Conservation (phyloP, 768 basidiomycete genomes). For the Russula vinacea region DNA sequence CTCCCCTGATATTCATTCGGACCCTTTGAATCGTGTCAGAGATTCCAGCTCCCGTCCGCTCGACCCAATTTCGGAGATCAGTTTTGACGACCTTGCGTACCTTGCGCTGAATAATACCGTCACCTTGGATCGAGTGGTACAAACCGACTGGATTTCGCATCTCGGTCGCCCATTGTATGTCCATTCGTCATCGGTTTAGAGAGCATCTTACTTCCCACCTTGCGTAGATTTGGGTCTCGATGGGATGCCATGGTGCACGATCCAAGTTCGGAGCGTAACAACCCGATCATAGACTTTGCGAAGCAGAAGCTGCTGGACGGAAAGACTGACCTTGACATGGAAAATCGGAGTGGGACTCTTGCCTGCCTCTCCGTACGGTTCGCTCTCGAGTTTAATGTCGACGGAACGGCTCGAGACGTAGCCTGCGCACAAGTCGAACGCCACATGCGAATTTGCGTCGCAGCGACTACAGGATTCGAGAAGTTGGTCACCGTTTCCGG, state of each 20-base stretch:
- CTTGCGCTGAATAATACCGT: background rate
- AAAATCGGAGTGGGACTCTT: too few species aligned
- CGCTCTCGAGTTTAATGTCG: too few species aligned
- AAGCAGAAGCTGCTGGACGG: background rate
- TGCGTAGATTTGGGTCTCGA: background rate
- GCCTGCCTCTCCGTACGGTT: too few species aligned
- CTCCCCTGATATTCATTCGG: background rate
- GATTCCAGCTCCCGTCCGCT: background rate
- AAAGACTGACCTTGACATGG: too few species aligned
- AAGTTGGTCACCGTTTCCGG: too few species aligned
- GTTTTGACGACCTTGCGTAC: background rate
- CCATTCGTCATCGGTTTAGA: accelerated
- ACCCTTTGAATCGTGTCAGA: background rate
- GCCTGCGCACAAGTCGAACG: too few species aligned
- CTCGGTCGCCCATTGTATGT: background rate
- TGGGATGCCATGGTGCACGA: background rate
- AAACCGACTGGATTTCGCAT: background rate
- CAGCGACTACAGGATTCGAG: too few species aligned
- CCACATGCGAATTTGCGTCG: too few species aligned
- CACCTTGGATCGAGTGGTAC: background rate
- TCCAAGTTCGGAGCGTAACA: background rate
- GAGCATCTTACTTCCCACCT: background rate
- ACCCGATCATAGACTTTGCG: background rate
- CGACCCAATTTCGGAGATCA: background rate
- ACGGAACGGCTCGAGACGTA: too few species aligned